These are phyloP conservation scores for Thielaviopsis punctulata DNA, from an alignment of 2,329 filamentous ascomycete genomes.

Conservation along the genomic window DNA sequence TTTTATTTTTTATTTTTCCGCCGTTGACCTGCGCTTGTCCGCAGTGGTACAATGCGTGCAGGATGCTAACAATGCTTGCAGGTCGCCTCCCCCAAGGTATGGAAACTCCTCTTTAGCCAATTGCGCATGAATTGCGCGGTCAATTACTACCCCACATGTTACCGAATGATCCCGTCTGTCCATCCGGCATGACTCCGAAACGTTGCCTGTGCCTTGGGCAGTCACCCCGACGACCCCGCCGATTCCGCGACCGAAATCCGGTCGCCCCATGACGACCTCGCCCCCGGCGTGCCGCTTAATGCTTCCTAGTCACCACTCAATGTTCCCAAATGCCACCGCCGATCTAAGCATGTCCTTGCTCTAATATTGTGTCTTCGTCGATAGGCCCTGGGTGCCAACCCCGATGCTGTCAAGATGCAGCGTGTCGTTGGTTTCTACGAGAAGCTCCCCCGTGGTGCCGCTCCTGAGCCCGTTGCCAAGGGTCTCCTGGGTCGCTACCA, in stretches of 20 bases:
- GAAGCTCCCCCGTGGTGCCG: conserved; percentile 84
- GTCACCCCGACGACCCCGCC: not conserved
- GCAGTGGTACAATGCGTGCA: not conserved
- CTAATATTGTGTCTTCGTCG: not conserved
- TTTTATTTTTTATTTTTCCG: not conserved
- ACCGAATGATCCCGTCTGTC: not conserved
- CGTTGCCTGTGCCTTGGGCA: not conserved
- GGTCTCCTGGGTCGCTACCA: conserved; percentile 82
- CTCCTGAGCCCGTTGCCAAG: conserved; percentile 65
- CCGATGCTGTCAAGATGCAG: conserved; percentile 95
- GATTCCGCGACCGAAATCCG: not conserved
- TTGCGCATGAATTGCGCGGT: not conserved
- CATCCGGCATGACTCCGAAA: not conserved
- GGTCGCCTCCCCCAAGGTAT: conserved; percentile 74
- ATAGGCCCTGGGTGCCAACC: conserved; percentile 83
- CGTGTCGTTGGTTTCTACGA: conserved; percentile 98
- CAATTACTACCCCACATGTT: not conserved
- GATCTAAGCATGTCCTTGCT: not conserved
- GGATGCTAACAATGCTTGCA: conserved; percentile 20
- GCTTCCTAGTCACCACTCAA: not conserved
- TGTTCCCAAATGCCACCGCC: not conserved
- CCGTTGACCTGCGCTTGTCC: not conserved
- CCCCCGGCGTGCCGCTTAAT: not conserved
- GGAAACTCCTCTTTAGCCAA: conserved; percentile 19
- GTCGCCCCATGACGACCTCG: not conserved